Conservation (phyloP, 2,329 filamentous ascomycete species). For the Aspergillus bombycis region DNA sequence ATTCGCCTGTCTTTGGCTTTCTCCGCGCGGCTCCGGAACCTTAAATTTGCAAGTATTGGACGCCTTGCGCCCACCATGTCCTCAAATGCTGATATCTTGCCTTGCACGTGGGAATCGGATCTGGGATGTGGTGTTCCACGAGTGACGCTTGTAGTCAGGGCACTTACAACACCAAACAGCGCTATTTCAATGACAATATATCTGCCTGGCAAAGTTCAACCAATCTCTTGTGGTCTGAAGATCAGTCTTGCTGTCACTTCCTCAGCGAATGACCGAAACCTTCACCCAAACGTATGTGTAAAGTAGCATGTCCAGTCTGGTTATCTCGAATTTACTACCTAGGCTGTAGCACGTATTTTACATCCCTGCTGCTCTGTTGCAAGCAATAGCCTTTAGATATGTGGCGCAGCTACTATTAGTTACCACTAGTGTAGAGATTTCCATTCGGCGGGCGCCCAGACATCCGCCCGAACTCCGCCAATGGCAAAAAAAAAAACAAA, state of each 20-base stretch:
- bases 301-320: neutral
- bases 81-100: neutral
- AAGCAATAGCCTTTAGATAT: neutral
- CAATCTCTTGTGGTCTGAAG: neutral
- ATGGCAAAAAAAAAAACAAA: conserved; percentile 5
- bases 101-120: neutral
- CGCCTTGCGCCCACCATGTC: neutral
- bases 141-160: neutral
- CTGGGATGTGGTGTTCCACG: neutral
- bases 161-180: neutral
- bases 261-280: neutral
- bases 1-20: neutral
- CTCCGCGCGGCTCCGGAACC: neutral
- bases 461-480: conserved; percentile 14
- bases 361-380: neutral
- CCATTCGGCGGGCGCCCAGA: conserved; percentile 12
- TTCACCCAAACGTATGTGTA: neutral
- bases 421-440: conserved; percentile 4
- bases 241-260: neutral
- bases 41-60: neutral
- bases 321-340: neutral
- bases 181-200: neutral
- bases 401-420: neutral
- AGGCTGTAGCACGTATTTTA: neutral
- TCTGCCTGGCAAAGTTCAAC: neutral